Percentiles rank a stretch among this genome's conserved stretches.
These are phyloP conservation scores for Artomyces pyxidatus DNA, from an alignment of 768 basidiomycete genomes.

Conservation along the genomic window DNA sequence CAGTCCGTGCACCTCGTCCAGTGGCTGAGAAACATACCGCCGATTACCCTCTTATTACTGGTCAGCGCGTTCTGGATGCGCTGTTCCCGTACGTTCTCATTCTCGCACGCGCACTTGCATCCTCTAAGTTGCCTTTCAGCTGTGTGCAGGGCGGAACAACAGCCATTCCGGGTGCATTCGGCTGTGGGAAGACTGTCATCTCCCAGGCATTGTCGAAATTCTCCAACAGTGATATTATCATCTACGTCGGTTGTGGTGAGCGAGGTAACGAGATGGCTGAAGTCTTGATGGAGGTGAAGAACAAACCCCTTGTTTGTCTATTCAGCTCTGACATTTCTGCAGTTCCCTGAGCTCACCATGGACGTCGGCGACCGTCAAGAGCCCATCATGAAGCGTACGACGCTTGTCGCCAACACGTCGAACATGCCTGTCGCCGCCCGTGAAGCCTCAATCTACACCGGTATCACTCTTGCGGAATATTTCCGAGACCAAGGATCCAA, in stretches of 20 bases:
- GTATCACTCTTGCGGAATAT: conserved; percentile 97
- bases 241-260: conserved; percentile 98
- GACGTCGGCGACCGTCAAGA: conserved; percentile 89
- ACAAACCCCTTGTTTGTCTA: conserved; percentile 2
- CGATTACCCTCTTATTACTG: conserved; percentile 85
- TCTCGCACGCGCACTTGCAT: not conserved
- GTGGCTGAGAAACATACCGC: conserved; percentile 94
- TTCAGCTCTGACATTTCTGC: conserved; percentile 11
- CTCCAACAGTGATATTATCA: conserved; percentile 98
- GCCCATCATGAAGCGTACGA: conserved; percentile 99
- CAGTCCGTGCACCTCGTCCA: conserved; percentile 94
- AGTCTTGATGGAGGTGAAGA: conserved; percentile 89
- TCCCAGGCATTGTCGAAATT: conserved; percentile 97
- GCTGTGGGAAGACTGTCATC: conserved; percentile 98
- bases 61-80: conserved; percentile 94
- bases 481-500: conserved; percentile 98
- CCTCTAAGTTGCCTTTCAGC: conserved; percentile 27
- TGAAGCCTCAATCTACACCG: conserved; percentile 99
- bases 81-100: conserved; percentile 74
- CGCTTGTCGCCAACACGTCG: conserved; percentile 97
- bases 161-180: conserved; percentile 97
- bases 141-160: conserved; percentile 96
- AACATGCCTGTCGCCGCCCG: conserved; percentile 99
- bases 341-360: conserved; percentile 90
- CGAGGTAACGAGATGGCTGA: conserved; percentile 99